Percentiles rank a stretch among this genome's conserved stretches.
phyloP scores from a whole-genome alignment of 495 filamentous ascomycete genomes.

The Neurospora sp. region DNA sequence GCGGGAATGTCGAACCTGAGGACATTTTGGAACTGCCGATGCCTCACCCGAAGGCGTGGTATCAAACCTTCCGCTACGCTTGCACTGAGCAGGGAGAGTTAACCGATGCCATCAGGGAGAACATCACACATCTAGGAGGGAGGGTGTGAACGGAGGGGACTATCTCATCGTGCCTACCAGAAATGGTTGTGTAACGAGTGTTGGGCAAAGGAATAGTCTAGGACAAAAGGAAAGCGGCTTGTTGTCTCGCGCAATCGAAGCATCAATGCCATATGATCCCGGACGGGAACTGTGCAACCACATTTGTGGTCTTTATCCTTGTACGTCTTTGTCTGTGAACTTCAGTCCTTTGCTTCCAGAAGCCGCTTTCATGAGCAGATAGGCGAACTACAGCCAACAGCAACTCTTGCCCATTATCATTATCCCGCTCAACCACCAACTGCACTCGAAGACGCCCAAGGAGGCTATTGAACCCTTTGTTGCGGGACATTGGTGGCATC shows the following conservation, averaged over 20 bases:
- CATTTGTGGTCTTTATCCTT: not conserved
- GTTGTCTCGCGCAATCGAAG: not conserved
- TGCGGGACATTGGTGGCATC: not conserved
- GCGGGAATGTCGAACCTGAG: conserved; percentile 36
- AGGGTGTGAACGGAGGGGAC: conserved; percentile 22
- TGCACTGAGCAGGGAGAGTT: conserved; percentile 42
- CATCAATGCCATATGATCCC: not conserved
- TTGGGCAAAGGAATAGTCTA: not conserved
- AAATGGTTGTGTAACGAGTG: not conserved
- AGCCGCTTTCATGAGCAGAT: not conserved
- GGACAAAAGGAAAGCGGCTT: not conserved
- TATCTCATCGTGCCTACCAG: not conserved
- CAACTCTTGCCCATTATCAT: not conserved
- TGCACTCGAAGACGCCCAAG: not conserved
- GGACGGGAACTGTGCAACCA: not conserved
- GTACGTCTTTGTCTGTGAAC: not conserved
- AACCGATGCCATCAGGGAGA: conserved; percentile 35
- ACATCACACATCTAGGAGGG: conserved; percentile 44
- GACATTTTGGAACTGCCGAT: conserved; percentile 47
- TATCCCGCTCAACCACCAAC: not conserved
- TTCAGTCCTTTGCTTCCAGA: not conserved
- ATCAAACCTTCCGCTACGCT: conserved; percentile 36
- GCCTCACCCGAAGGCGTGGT: conserved; percentile 44
- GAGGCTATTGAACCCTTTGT: not conserved
- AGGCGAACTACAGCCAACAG: not conserved